phyloP scores from a whole-genome alignment of 106 monocot genomes.

The Gastrodia elata region DNA sequence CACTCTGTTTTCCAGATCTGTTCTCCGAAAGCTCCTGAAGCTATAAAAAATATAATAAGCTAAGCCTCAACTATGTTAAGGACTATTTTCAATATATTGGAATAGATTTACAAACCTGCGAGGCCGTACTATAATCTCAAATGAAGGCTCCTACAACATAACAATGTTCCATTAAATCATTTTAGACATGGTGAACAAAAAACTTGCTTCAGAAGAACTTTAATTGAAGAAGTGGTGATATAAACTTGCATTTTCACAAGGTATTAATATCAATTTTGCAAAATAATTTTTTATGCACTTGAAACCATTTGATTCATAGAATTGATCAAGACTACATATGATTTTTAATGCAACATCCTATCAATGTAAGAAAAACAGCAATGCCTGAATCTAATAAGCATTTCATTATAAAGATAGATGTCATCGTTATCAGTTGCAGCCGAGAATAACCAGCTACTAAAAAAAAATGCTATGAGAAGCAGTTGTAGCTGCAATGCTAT shows the following conservation, averaged over 20 bases:
- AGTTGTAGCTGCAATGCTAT: too few species aligned
- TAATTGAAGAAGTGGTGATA: neutral
- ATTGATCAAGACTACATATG: neutral
- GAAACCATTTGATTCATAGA: neutral
- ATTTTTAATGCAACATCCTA: too few species aligned
- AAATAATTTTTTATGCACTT: neutral
- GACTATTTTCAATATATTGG: neutral
- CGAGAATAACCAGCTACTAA: too few species aligned
- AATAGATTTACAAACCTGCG: conserved; percentile 25
- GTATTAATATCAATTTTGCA: neutral
- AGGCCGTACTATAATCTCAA: conserved; percentile 15
- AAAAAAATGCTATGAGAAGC: too few species aligned
- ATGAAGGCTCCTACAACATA: conserved; percentile 4
- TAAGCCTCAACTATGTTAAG: neutral
- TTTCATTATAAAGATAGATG: too few species aligned
- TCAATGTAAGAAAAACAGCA: too few species aligned
- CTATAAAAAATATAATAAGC: neutral
- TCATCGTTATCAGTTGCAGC: neutral
- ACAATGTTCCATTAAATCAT: neutral
- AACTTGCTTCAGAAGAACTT: neutral
- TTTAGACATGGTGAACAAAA: neutral
- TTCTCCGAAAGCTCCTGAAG: conserved; percentile 11
- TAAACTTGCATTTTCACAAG: neutral
- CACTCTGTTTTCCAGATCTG: conserved; percentile 32
- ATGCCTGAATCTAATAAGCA: too few species aligned